Conservation (phyloP, 2,329 filamentous ascomycete species). For the Colletotrichum brevisporum region DNA sequence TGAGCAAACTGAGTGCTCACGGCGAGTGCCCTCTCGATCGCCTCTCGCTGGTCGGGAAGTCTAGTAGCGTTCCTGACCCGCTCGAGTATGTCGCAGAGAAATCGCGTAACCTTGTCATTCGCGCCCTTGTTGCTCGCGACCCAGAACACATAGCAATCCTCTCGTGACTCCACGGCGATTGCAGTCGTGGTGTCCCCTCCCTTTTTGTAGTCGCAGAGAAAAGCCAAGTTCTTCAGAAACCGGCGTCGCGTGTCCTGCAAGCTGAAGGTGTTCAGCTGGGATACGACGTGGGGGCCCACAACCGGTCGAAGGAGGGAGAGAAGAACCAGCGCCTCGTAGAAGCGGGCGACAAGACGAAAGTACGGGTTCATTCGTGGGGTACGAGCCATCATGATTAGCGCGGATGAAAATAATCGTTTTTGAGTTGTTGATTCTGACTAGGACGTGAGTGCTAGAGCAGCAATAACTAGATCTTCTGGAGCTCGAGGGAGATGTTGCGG, state of each 20-base stretch:
- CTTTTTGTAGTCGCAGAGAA: constrained; percentile 61
- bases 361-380: constrained; percentile 20
- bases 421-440: too few species aligned
- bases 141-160: constrained; percentile 56
- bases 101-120: constrained; percentile 44
- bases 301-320: constrained; percentile 8
- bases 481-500: too few species aligned
- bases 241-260: constrained; percentile 19
- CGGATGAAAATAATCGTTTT: too few species aligned
- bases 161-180: constrained; percentile 55
- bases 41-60: not conserved
- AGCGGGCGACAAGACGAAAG: constrained; percentile 1
- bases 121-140: constrained; percentile 56
- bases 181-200: constrained; percentile 62
- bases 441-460: too few species aligned
- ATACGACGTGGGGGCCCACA: not conserved
- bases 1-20: constrained; percentile 39
- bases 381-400: constrained; percentile 3
- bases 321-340: constrained; percentile 7
- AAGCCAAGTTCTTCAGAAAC: constrained; percentile 58
- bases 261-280: constrained; percentile 1
- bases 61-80: constrained; percentile 13
- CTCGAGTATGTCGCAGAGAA: constrained; percentile 48
- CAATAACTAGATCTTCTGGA: too few species aligned
- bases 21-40: not conserved